Evolutionary conservation across 805 yeast genomes (phyloP).

Genomic region (Candida hungchunana): DNA sequence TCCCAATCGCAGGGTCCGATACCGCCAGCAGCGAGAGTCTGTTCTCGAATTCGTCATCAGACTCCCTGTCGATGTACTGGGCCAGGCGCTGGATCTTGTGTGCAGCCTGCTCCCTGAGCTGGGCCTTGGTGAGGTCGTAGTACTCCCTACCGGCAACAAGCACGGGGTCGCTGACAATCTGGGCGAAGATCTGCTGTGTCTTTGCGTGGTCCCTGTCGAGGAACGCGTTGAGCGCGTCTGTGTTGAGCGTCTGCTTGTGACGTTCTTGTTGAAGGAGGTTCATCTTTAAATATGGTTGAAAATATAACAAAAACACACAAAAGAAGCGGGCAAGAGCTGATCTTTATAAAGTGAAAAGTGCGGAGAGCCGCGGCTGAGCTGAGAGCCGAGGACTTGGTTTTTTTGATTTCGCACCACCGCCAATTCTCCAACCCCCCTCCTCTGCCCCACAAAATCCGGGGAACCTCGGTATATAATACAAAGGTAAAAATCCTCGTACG

Average conservation of each 20-base stretch:
- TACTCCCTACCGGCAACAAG: slow-evolving; percentile 48
- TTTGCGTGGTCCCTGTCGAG: slow-evolving; percentile 47
- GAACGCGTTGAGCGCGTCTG: slow-evolving; percentile 49
- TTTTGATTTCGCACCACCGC: too few species aligned
- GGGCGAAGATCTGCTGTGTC: slow-evolving; percentile 48
- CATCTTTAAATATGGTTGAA: too few species aligned
- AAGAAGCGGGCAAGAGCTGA: too few species aligned
- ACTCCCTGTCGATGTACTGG: slow-evolving; percentile 49
- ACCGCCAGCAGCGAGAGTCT: slow-evolving; percentile 56
- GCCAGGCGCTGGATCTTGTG: slow-evolving; percentile 58
- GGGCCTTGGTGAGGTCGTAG: slow-evolving; percentile 53
- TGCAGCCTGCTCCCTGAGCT: slow-evolving; percentile 59
- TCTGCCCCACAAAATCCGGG: too few species aligned
- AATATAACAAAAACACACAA: too few species aligned
- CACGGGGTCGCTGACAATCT: slow-evolving; percentile 65
- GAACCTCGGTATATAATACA: too few species aligned
- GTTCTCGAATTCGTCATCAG: slow-evolving; percentile 42
- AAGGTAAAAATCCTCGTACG: too few species aligned
- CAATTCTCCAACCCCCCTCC: too few species aligned
- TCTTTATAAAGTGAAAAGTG: too few species aligned
- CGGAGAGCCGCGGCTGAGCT: too few species aligned
- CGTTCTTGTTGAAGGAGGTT: slow-evolving; percentile 40
- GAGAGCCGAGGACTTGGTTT: too few species aligned
- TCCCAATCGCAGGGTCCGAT: slow-evolving; percentile 75
- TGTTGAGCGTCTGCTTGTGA: slow-evolving; percentile 35